Evolutionary conservation across 225 moss, liverwort and hornwort genomes (phyloP).

Genomic region (Pseudoscleropodium purum): DNA sequence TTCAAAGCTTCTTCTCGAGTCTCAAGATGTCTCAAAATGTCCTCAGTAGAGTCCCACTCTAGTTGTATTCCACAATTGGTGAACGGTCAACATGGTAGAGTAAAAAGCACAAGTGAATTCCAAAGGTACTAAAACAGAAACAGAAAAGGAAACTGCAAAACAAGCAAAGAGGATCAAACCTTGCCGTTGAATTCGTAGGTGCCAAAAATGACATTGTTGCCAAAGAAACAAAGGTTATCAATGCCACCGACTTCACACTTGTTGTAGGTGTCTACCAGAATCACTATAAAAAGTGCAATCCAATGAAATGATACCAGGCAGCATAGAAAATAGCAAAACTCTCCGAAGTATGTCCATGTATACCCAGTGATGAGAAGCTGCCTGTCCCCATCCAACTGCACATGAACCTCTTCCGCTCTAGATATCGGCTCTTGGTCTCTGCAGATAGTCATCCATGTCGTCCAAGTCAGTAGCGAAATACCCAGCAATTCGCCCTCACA

Average conservation of each 20-base stretch:
- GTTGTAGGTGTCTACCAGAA: slow-evolving; percentile 71
- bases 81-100: neutral
- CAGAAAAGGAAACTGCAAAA: neutral
- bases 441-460: neutral
- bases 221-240: slow-evolving; percentile 74
- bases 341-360: slow-evolving; percentile 49
- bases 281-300: slow-evolving; percentile 50
- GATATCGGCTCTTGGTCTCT: neutral
- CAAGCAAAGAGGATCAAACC: slow-evolving; percentile 22
- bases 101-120: neutral
- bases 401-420: slow-evolving; percentile 26
- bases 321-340: slow-evolving; percentile 57
- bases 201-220: slow-evolving; percentile 63
- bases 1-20: neutral
- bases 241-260: slow-evolving; percentile 61
- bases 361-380: slow-evolving; percentile 54
- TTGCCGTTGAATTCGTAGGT: slow-evolving; percentile 73
- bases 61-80: neutral
- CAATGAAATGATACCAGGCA: slow-evolving; percentile 55
- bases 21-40: neutral
- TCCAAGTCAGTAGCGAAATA: neutral
- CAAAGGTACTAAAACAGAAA: neutral
- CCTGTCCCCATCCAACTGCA: slow-evolving; percentile 32
- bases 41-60: neutral
- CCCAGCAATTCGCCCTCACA: neutral